Conservation (phyloP, 2,329 filamentous ascomycete genomes). For the Septoria petroselini region DNA sequence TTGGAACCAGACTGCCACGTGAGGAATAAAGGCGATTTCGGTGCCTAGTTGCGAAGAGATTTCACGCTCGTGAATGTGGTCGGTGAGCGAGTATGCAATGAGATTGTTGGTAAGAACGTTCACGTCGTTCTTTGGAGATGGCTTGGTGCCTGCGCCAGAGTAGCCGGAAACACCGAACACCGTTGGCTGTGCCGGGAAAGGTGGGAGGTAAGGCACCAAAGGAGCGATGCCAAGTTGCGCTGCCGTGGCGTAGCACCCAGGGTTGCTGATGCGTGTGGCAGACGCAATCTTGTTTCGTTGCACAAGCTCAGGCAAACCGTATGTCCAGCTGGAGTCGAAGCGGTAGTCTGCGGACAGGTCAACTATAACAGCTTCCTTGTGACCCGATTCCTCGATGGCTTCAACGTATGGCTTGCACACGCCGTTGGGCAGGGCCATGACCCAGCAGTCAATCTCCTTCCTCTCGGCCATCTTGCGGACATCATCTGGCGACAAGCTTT, state of each 20-base stretch:
- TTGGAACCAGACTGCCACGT: constrained; percentile 96
- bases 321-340: constrained; percentile 82
- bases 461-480: constrained; percentile 78
- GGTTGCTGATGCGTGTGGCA: constrained; percentile 81
- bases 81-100: constrained; percentile 85
- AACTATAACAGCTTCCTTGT: constrained; percentile 70
- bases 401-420: constrained; percentile 94
- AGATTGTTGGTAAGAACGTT: constrained; percentile 79
- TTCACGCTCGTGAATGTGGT: constrained; percentile 92
- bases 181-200: constrained; percentile 62
- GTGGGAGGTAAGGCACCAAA: constrained; percentile 69
- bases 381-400: constrained; percentile 70
- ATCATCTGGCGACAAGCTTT: constrained; percentile 84
- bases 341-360: constrained; percentile 97
- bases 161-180: constrained; percentile 92
- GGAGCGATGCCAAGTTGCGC: constrained; percentile 87
- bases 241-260: constrained; percentile 92
- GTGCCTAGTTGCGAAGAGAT: constrained; percentile 74
- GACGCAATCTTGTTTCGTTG: constrained; percentile 72
- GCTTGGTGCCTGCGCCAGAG: constrained; percentile 92
- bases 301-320: constrained; percentile 83
- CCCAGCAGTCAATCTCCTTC: constrained; percentile 89
- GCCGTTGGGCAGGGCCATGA: constrained; percentile 94
- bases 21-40: constrained; percentile 80
- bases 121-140: constrained; percentile 88